Conservation (phyloP, 129 eudicot genomes). For the Flaveria robusta region DNA sequence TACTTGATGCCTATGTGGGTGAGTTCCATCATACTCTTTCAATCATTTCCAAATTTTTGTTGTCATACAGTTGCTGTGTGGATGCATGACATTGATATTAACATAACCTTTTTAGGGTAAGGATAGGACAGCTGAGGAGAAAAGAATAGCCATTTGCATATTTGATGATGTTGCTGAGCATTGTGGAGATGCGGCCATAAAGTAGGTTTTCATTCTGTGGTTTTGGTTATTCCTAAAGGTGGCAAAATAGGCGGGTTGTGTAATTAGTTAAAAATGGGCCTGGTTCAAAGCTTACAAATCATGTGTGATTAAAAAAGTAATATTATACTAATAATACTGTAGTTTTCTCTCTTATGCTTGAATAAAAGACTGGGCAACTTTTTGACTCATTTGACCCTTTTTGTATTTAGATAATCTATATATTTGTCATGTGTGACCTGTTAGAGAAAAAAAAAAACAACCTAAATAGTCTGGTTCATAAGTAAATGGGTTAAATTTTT, state of each 20-base stretch:
- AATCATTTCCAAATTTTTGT: not conserved
- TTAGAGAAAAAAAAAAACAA: not conserved
- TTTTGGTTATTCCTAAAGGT: conserved; percentile 18
- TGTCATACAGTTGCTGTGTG: not conserved
- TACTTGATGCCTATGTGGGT: conserved; percentile 83
- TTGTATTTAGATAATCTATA: not conserved
- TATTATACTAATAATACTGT: not conserved
- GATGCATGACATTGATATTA: conserved; percentile 1
- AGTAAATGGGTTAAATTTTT: not conserved
- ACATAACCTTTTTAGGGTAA: conserved; percentile 55
- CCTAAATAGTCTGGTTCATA: not conserved
- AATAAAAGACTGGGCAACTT: not conserved
- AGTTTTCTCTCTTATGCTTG: not conserved
- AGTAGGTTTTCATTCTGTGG: conserved; percentile 39
- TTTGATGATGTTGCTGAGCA: conserved; percentile 98
- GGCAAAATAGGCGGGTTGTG: not conserved
- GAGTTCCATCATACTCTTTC: conserved; percentile 32
- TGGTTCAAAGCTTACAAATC: not conserved
- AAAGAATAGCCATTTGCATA: conserved; percentile 89
- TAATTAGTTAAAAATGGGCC: not conserved
- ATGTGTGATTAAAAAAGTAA: not conserved
- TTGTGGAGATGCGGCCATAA: conserved; percentile 87
- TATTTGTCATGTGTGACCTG: not conserved
- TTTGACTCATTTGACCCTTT: not conserved
- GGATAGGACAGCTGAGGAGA: conserved; percentile 93